Base-by-base conservation (phyloP, 352 stramenopile species). In the Pythium monospermum region DNA sequence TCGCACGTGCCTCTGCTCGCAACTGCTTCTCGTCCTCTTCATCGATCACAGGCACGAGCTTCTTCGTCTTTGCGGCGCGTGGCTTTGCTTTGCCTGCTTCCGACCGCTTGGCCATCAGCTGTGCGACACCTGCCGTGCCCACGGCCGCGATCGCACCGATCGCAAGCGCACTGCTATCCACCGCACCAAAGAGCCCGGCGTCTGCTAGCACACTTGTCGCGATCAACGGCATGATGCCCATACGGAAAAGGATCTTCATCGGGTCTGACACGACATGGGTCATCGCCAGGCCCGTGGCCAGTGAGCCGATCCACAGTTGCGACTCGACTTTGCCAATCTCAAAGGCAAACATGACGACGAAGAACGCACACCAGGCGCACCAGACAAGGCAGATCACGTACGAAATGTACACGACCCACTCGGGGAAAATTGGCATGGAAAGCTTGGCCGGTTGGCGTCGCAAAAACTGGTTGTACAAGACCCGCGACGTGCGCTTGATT, bases 381-480 rank as follows among this genome's bases (percentile, higher is more conserved):
- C 74, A 84, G 3, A 42, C 59, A 3, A 61, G 54, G 52, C 79
- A 82, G 30, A 87, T 76, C 12, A 53, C 61, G 43, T 86, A 87
- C 50, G 76, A 84, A 22, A 87, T 53, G 60, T 87, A 84, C 15
- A 86, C 66, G 12, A 90, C 76, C 76, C 76, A 90, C 53, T 76
- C 71, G 2, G 79, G 79, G 57, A 90, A 87, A 8, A 90, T 38
- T 6, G 79, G 79, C 42, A 74, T 74, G 1, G 68, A 38, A 23
- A 81, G 31, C 6, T 69, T 67, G 16, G 71, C 68, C 8, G 79
- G 71, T 33, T 83, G 71, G 0, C 74, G 68, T 1, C 76, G 60
- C 25, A 90, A 43, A 47, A 87, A 85, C 22, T 70, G 62, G 41
- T 86, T 90, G 66, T 90, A 90, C 25, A 90, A 64, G 44, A 87